Conservation (phyloP, 495 filamentous ascomycete genomes). For the Mycothermus thermophilus region DNA sequence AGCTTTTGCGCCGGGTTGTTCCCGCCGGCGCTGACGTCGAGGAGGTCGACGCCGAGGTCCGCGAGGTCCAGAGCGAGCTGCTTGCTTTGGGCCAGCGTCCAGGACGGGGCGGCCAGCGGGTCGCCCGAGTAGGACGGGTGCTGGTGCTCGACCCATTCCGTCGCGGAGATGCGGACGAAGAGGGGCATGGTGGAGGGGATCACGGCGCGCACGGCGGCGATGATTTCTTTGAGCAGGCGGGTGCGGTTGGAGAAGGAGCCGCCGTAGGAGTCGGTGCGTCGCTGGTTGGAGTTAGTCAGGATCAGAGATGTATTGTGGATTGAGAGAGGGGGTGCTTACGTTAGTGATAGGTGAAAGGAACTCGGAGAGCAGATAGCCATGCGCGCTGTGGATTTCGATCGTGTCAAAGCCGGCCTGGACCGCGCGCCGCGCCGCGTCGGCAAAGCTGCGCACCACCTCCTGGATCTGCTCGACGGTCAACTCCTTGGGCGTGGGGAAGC, state of each 20-base stretch:
- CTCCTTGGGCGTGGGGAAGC: slow-evolving; percentile 37
- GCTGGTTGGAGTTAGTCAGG: slow-evolving; percentile 1
- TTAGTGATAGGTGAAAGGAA: slow-evolving; percentile 53
- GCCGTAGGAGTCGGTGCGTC: slow-evolving; percentile 42
- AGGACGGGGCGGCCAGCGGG: slow-evolving; percentile 42
- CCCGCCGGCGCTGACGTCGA: slow-evolving; percentile 63
- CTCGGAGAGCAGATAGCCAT: slow-evolving; percentile 50
- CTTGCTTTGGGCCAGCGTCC: slow-evolving; percentile 50
- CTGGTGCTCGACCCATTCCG: slow-evolving; percentile 54
- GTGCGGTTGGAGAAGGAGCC: slow-evolving; percentile 45
- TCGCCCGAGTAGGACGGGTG: too few relatives aligned
- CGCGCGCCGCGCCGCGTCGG: slow-evolving; percentile 43
- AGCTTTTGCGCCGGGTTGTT: slow-evolving; percentile 49
- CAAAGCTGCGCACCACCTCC: slow-evolving; percentile 47
- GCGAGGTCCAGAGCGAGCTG: slow-evolving; percentile 50
- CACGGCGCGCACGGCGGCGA: slow-evolving; percentile 31
- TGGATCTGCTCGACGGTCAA: slow-evolving; percentile 50
- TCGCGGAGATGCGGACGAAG: slow-evolving; percentile 54
- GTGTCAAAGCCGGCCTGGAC: slow-evolving; percentile 55
- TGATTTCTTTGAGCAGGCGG: slow-evolving; percentile 33
- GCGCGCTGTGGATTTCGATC: slow-evolving; percentile 49
- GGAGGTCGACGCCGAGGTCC: slow-evolving; percentile 53
- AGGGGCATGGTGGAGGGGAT: slow-evolving; percentile 51
- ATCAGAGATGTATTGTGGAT: neutral
- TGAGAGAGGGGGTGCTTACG: slow-evolving; percentile 10